phyloP scores from a whole-genome alignment of 2,329 filamentous ascomycete species.

The Westerdykella sp. region DNA sequence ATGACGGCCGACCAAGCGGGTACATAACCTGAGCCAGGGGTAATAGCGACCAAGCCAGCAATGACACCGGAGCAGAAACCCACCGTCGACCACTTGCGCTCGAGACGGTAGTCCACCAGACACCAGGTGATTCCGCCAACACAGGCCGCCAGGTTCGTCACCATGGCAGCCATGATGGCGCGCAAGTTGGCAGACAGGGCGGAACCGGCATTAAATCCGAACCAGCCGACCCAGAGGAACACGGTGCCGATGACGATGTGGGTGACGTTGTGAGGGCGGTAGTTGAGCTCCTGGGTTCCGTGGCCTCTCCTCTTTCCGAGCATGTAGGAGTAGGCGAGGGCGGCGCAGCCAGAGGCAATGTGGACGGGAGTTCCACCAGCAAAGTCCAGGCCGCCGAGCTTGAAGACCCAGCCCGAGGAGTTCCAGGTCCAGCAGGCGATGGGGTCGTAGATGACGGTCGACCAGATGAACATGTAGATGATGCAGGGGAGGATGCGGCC shows the following conservation, averaged over 20 bases:
- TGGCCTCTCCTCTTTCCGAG: conserved; percentile 79
- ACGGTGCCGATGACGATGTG: conserved; percentile 89
- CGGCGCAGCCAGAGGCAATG: conserved; percentile 75
- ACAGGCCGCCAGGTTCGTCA: conserved; percentile 79
- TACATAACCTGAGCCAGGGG: conserved; percentile 79
- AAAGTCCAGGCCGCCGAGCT: conserved; percentile 78
- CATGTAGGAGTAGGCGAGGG: conserved; percentile 86
- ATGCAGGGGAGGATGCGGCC: conserved; percentile 83
- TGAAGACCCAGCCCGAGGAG: conserved; percentile 68
- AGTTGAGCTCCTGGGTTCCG: conserved; percentile 82
- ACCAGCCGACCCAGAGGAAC: conserved; percentile 94
- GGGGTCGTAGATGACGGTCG: conserved; percentile 82
- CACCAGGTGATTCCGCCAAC: conserved; percentile 87
- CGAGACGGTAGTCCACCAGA: conserved; percentile 78
- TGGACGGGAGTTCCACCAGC: conserved; percentile 88
- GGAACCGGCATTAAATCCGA: conserved; percentile 87
- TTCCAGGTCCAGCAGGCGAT: conserved; percentile 98
- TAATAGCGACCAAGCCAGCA: conserved; percentile 80
- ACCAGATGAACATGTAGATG: conserved; percentile 90
- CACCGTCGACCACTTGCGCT: conserved; percentile 87
- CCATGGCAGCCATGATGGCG: conserved; percentile 77
- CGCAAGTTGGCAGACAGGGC: conserved; percentile 76
- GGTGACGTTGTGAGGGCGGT: conserved; percentile 86
- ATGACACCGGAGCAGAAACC: conserved; percentile 90
- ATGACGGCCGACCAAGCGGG: conserved; percentile 78